These are phyloP conservation scores for Pezicula neosporulosa DNA, from an alignment of 2,329 filamentous ascomycete species.

Conservation along the genomic window DNA sequence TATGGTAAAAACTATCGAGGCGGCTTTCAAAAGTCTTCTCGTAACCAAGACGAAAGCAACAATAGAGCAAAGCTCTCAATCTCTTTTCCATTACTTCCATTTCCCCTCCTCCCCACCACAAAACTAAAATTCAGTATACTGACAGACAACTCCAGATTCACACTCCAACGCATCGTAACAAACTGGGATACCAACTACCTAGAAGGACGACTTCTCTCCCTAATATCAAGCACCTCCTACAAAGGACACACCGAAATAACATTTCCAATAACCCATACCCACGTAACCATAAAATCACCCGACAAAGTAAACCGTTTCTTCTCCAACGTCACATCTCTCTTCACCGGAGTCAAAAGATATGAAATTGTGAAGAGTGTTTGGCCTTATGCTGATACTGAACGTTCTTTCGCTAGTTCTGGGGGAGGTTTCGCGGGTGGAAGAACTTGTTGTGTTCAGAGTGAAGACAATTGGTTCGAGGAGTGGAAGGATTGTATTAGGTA, in stretches of 20 bases:
- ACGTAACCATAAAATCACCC: slow-evolving; percentile 46
- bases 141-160: slow-evolving; percentile 41
- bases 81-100: no score
- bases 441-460: slow-evolving; percentile 49
- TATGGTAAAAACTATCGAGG: neutral
- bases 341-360: slow-evolving; percentile 50
- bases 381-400: slow-evolving; percentile 48
- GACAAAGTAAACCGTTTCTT: slow-evolving; percentile 53
- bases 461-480: slow-evolving; percentile 53
- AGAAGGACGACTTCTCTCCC: slow-evolving; percentile 49
- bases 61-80: slow-evolving; percentile 3
- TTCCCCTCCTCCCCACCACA: no score
- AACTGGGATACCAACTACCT: slow-evolving; percentile 54
- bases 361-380: slow-evolving; percentile 54
- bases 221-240: slow-evolving; percentile 47
- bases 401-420: slow-evolving; percentile 25
- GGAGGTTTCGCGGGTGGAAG: slow-evolving; percentile 30
- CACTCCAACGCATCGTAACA: slow-evolving; percentile 47
- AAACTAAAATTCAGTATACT: neutral
- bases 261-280: slow-evolving; percentile 47
- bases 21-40: neutral
- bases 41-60: neutral
- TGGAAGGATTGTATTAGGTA: slow-evolving; percentile 44
- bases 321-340: slow-evolving; percentile 47
- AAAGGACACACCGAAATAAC: slow-evolving; percentile 44